These are phyloP conservation scores for Apiotrichum sp. DNA, from an alignment of 1,284 basidiomycete genomes.

Conservation along the genomic window DNA sequence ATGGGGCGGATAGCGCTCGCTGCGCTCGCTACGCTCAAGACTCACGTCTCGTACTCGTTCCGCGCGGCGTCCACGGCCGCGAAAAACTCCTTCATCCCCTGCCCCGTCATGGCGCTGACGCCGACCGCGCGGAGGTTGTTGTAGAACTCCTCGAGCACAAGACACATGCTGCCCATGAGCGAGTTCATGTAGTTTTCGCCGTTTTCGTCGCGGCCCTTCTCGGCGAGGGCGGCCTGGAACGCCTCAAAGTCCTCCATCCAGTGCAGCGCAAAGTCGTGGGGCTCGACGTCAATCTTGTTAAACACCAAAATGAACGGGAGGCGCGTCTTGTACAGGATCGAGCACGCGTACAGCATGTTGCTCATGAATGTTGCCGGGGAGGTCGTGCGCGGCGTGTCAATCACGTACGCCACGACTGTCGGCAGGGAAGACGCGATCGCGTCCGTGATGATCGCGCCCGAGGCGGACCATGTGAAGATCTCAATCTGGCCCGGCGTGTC, in stretches of 20 bases:
- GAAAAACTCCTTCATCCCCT: conserved; percentile 85
- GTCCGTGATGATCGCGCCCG: conserved; percentile 96
- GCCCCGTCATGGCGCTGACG: conserved; percentile 91
- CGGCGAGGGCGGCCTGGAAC: conserved; percentile 57
- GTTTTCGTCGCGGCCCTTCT: conserved; percentile 61
- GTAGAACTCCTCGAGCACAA: conserved; percentile 98
- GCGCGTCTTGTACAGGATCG: conserved; percentile 97
- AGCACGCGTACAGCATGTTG: conserved; percentile 99
- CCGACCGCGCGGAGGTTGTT: conserved; percentile 92
- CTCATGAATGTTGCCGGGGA: conserved; percentile 99
- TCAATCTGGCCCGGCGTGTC: conserved; percentile 99
- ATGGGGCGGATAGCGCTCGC: not conserved
- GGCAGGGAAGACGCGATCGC: conserved; percentile 91
- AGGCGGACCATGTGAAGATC: conserved; percentile 99
- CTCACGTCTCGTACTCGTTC: conserved; percentile 79
- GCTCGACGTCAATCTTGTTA: conserved; percentile 89
- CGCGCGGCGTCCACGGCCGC: conserved; percentile 80
- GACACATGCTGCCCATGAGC: conserved; percentile 97
- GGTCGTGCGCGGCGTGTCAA: conserved; percentile 92
- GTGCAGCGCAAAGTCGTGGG: conserved; percentile 84
- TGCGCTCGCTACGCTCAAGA: conserved; percentile 8
- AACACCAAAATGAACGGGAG: conserved; percentile 97
- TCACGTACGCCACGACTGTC: conserved; percentile 91
- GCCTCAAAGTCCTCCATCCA: conserved; percentile 98
- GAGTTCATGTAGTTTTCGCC: conserved; percentile 98